Evolutionary conservation across 108 stramenopile genomes (phyloP).

Genomic region (Conticribra weissflogii): DNA sequence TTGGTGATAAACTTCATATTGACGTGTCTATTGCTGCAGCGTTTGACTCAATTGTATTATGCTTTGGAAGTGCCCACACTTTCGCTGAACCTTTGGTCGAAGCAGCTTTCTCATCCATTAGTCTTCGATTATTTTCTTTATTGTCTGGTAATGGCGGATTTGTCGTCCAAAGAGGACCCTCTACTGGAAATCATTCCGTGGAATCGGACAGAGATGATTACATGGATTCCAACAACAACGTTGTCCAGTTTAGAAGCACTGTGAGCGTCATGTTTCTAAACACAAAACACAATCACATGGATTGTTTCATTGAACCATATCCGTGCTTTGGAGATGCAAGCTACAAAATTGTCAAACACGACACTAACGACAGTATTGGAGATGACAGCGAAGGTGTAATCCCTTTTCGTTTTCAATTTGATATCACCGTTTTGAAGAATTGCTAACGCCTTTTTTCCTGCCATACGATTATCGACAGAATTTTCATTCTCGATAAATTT

Average conservation of each 20-base stretch:
- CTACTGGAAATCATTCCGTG: too few relatives aligned
- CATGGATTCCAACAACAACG: conserved; percentile 10
- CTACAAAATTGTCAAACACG: conserved; percentile 19
- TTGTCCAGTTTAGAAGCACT: conserved; percentile 14
- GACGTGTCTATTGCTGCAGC: conserved; percentile 4
- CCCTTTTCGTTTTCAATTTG: neutral
- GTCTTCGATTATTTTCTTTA: neutral
- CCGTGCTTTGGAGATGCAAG: conserved; percentile 16
- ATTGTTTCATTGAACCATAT: conserved; percentile 41
- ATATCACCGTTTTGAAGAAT: too few relatives aligned
- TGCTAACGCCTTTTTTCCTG: too few relatives aligned
- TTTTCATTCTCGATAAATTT: conserved; percentile 9
- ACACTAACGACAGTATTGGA: neutral
- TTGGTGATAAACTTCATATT: neutral
- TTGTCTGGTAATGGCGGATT: conserved; percentile 20
- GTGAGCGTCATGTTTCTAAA: conserved; percentile 32
- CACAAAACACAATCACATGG: conserved; percentile 41
- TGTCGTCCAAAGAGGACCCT: conserved; percentile 15
- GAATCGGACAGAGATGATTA: neutral
- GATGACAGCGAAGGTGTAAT: conserved; percentile 4
- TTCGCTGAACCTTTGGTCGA: conserved; percentile 28
- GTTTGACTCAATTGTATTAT: conserved; percentile 9
- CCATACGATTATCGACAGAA: too few relatives aligned
- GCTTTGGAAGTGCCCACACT: conserved; percentile 23
- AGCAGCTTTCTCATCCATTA: conserved; percentile 1